These are phyloP conservation scores for Ustilago tritici DNA, from an alignment of 1,284 basidiomycete genomes.

Conservation along the genomic window DNA sequence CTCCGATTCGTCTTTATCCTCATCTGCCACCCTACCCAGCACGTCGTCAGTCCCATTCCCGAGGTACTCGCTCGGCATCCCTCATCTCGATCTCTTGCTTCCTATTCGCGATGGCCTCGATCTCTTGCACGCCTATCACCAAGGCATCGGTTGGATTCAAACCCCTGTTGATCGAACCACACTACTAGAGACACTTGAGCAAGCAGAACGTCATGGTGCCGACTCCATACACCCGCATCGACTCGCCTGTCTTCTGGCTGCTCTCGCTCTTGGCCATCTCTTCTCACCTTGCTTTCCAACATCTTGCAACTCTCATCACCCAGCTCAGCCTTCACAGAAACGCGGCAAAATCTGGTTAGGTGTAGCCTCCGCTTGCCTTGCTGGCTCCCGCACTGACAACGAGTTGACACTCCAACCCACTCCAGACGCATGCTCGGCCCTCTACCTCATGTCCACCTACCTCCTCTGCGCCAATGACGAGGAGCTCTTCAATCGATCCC, in stretches of 20 bases:
- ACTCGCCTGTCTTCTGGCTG: slow-evolving; percentile 37
- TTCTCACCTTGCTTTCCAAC: slow-evolving; percentile 22
- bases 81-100: slow-evolving; percentile 30
- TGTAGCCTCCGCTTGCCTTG: slow-evolving; percentile 35
- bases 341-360: slow-evolving; percentile 35
- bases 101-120: slow-evolving; percentile 31
- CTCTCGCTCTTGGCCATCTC: slow-evolving; percentile 34
- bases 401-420: slow-evolving; percentile 32
- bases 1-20: not conserved
- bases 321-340: slow-evolving; percentile 6
- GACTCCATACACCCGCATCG: slow-evolving; percentile 38
- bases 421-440: slow-evolving; percentile 38
- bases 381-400: slow-evolving; percentile 12
- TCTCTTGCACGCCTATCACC: slow-evolving; percentile 30
- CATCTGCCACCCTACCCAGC: not conserved
- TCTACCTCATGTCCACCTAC: slow-evolving; percentile 42
- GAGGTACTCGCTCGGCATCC: slow-evolving; percentile 27
- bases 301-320: not conserved
- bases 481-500: slow-evolving; percentile 27
- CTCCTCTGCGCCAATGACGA: slow-evolving; percentile 31
- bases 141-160: slow-evolving; percentile 39
- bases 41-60: slow-evolving; percentile 18
- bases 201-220: slow-evolving; percentile 34
- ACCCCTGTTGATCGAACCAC: slow-evolving; percentile 29
- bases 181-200: slow-evolving; percentile 32